A percentile compares a stretch with the other conserved stretches of the same genome.
Evolutionary conservation across 2,329 filamentous ascomycete species (phyloP).

Genomic region (Ophiostoma fasciatum): DNA sequence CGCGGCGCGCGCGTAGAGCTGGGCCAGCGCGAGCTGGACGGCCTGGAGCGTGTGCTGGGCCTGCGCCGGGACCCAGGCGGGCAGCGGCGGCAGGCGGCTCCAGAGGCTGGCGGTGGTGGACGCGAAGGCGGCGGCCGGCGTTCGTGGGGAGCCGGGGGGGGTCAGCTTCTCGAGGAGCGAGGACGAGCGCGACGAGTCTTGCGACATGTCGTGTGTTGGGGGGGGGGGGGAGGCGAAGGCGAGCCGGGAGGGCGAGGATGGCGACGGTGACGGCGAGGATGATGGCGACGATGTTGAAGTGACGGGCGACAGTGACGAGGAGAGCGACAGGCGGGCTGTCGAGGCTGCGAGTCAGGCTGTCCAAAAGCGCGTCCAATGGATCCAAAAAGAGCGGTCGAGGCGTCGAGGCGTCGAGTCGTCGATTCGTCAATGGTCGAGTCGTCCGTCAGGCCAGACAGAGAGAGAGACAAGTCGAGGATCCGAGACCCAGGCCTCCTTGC

Average conservation of each 20-base stretch:
- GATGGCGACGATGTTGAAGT: too few species aligned
- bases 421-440: too few species aligned
- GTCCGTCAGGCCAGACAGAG: too few species aligned
- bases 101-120: constrained; percentile 2
- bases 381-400: too few species aligned
- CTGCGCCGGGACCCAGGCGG: constrained; percentile 2
- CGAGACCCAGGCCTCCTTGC: background rate
- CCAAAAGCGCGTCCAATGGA: too few species aligned
- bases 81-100: constrained; percentile 1
- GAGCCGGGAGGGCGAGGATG: too few species aligned
- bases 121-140: constrained; percentile 4
- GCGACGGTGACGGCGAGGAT: too few species aligned
- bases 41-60: background rate
- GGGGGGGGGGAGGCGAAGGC: too few species aligned
- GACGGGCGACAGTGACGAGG: too few species aligned
- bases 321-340: too few species aligned
- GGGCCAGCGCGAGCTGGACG: background rate
- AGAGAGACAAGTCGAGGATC: background rate
- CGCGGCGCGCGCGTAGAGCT: background rate
- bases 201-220: constrained; percentile 10
- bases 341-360: too few species aligned
- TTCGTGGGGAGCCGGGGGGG: constrained; percentile 7
- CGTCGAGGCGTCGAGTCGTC: too few species aligned
- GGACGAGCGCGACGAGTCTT: constrained; percentile 9
- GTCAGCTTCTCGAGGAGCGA: constrained; percentile 9